These are phyloP conservation scores for Auriculariales sp. DNA, from an alignment of 768 basidiomycete genomes.

Conservation along the genomic window DNA sequence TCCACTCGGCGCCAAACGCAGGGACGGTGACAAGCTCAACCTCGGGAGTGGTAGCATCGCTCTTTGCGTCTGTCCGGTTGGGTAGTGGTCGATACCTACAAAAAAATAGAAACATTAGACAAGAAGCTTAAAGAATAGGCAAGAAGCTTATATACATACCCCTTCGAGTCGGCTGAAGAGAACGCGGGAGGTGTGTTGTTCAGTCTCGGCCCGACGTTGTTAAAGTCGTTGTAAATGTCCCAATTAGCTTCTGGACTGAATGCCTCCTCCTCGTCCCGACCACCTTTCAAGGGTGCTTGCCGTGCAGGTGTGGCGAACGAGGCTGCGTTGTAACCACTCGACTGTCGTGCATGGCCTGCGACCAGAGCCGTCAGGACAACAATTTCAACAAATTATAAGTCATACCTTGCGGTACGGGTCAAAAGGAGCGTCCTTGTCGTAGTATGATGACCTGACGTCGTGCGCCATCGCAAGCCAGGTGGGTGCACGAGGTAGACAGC, in stretches of 20 bases:
- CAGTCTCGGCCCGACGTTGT: slow-evolving; percentile 63
- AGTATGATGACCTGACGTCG: not conserved
- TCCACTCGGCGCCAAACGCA: slow-evolving; percentile 84
- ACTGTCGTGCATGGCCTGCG: slow-evolving; percentile 7
- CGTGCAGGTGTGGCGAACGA: slow-evolving; percentile 58
- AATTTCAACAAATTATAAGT: not conserved
- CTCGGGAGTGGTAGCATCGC: slow-evolving; percentile 21
- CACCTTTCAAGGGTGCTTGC: slow-evolving; percentile 64
- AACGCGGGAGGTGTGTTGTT: slow-evolving; percentile 25
- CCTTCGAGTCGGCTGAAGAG: not conserved
- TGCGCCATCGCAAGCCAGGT: not conserved
- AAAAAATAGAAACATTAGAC: not conserved
- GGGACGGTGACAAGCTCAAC: slow-evolving; percentile 90
- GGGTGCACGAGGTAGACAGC: not conserved
- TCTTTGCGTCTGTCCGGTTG: slow-evolving; percentile 24
- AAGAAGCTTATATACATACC: not conserved
- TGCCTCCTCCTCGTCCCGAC: slow-evolving; percentile 51
- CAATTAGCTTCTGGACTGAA: slow-evolving; percentile 32
- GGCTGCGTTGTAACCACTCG: slow-evolving; percentile 59
- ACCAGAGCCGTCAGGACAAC: not conserved
- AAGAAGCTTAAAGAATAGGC: too few species aligned
- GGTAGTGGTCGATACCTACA: slow-evolving; percentile 13
- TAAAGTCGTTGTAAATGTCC: slow-evolving; percentile 84
- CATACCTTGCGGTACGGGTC: not conserved
- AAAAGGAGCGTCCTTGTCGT: not conserved